phyloP scores from a whole-genome alignment of 768 basidiomycete species.

The Kwoniella heveanensis region DNA sequence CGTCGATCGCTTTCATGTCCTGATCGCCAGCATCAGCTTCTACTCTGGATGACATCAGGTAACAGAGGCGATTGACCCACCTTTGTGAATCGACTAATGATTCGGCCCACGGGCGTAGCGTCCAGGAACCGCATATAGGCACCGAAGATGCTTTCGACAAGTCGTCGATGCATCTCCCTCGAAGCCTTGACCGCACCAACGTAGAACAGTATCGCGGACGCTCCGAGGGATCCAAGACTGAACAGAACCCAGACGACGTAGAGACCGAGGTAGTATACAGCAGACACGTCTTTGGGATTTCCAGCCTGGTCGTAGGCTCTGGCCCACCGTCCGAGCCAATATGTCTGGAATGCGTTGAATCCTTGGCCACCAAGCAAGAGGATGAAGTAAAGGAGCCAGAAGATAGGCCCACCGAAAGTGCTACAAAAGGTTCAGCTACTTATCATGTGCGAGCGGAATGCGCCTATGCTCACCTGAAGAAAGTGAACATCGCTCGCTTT shows the following conservation, averaged over 20 bases:
- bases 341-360: slow-evolving; percentile 44
- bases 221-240: slow-evolving; percentile 29
- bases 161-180: slow-evolving; percentile 40
- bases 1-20: slow-evolving; percentile 53
- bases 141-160: slow-evolving; percentile 49
- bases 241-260: slow-evolving; percentile 50
- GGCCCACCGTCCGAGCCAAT: slow-evolving; percentile 55
- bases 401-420: slow-evolving; percentile 53
- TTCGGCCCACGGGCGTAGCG: slow-evolving; percentile 47
- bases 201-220: slow-evolving; percentile 38
- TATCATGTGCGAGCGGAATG: slow-evolving; percentile 19
- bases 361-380: slow-evolving; percentile 48
- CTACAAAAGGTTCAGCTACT: slow-evolving; percentile 21
- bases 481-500: slow-evolving; percentile 41
- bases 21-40: slow-evolving; percentile 2
- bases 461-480: slow-evolving; percentile 38
- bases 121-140: slow-evolving; percentile 49
- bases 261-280: slow-evolving; percentile 51
- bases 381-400: slow-evolving; percentile 52
- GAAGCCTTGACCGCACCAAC: slow-evolving; percentile 51
- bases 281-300: slow-evolving; percentile 43
- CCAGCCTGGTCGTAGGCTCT: slow-evolving; percentile 44
- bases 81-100: slow-evolving; percentile 53
- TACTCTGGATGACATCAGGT: too few relatives aligned
- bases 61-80: slow-evolving; percentile 19